Evolutionary conservation across 495 filamentous ascomycete genomes (phyloP), one percentile per base, ranked within the genome.

Genomic region (Lasiosphaeria hispida): DNA sequence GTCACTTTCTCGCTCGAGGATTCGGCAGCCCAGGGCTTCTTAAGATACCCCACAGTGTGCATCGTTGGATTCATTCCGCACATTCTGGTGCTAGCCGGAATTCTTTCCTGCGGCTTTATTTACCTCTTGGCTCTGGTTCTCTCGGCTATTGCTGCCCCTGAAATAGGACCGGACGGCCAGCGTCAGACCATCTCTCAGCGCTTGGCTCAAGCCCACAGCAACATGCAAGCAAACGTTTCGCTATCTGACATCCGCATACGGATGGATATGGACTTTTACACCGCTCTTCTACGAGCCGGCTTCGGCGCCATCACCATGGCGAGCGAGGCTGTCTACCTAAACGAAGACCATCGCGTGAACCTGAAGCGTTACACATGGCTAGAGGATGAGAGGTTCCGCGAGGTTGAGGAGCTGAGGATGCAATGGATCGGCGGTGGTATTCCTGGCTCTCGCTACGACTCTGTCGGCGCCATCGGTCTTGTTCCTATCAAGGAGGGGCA

Each of bases 11-110:
- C 82, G 2, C 45, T 80, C 42, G 79, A 84, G 11, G 79, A 80
- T 49, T 52, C 70, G 0, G 59, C 74, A 0, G 66, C 63, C 34
- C 75, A 80, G 58, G 77, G 78, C 7, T 62, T 85, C 35, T 80
- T 96, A 11, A 82, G 87, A 54, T 96, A 93, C 60, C 94, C 94
- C 14, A 97, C 92, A 0, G 92, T 97, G 35, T 96, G 89, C 69
- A 90, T 97, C 45, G 85, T 98, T 41, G 92, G 93, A 1, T 96
- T 97, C 65, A 89, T 97, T 42, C 94, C 94, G 0, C 95, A 98
- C 67, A 72, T 97, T 1, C 75, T 96, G 13, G 87, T 97, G 18
- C 69, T 97, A 2, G 60, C 79, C 3, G 95, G 93, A 0, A 96
- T 96, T 37, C 48, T 83, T 13, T 70, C 84, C 10, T 97, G 94